Base-by-base conservation (phyloP, 1,139 yeast species). In the Groenewaldozyma auringiensis region DNA sequence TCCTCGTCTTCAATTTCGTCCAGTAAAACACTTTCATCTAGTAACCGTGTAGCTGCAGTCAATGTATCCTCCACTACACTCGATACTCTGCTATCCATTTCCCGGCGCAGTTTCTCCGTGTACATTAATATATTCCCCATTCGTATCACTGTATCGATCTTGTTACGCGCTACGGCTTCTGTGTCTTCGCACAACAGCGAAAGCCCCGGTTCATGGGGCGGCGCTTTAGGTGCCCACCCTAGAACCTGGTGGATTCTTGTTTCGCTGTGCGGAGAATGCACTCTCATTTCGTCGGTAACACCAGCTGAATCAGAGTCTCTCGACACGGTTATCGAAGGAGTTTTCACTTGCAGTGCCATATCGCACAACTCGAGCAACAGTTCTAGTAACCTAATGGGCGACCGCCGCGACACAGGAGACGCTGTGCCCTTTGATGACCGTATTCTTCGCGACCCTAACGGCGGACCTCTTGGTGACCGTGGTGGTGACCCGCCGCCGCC, bases 41-140 rank as follows among this genome's bases (percentile, higher is more conserved):
- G 53, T 21, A 52, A 75, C 33, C 71, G 76, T 42, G 69, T 67
- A 8, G 75, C 78, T 58, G 65, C 75, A 21, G 66, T 65, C 11
- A 86, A 75, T 0, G 95, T 82, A 37, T 78, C 79, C 20, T 75
- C 70, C 2, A 92, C 86, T 0, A 85, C 72, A 38, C 70, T 66
- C 35, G 85, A 66, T 2, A 89, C 94, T 58, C 81, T 69, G 17
- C 65, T 71, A 58, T 89, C 95, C 6, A 89, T 87, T 62, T 92
- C 96, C 40, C 74, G 76, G 50, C 87, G 84, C 41, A 92, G 78
- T 55, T 81, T 81, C 52, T 83, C 83, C n/a, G 86, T 79, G 59
- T 84, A 88, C 48, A 83, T 79, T 47, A 86, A 69, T 2, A 89
- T 78, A 49, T 92, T 84, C 22, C 86, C 83, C 52, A 86, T 70